Evolutionary conservation across 1,284 basidiomycete species (phyloP).

Genomic region (Trichosporon sp.): DNA sequence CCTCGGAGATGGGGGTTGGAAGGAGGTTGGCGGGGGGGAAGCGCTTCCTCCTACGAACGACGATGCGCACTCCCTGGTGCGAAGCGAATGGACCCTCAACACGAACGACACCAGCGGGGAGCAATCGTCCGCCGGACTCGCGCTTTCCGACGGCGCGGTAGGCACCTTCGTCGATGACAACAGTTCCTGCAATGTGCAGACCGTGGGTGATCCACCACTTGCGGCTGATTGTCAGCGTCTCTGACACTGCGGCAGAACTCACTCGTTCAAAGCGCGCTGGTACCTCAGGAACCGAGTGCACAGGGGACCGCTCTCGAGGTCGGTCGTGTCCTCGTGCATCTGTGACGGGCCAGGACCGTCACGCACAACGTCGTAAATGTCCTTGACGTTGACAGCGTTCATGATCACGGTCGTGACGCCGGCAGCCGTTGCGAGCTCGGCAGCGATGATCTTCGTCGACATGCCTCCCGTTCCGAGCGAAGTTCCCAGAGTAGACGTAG

Average conservation of each 20-base stretch:
- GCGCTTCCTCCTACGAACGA: constrained; percentile 61
- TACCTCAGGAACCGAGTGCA: constrained; percentile 88
- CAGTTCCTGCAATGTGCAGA: constrained; percentile 79
- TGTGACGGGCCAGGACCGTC: constrained; percentile 45
- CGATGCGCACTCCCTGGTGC: constrained; percentile 87
- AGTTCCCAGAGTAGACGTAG: constrained; percentile 86
- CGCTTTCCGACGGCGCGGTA: constrained; percentile 78
- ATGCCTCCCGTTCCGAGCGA: constrained; percentile 96
- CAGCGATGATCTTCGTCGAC: constrained; percentile 98
- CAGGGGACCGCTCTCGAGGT: constrained; percentile 56
- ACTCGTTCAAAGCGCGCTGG: constrained; percentile 73
- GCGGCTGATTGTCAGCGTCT: constrained; percentile 56
- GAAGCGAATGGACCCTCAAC: constrained; percentile 88
- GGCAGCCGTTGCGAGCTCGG: constrained; percentile 93
- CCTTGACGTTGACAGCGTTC: constrained; percentile 75
- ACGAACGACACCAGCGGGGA: constrained; percentile 85
- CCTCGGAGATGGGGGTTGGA: constrained; percentile 42
- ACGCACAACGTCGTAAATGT: constrained; percentile 80
- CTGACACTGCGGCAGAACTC: constrained; percentile 28
- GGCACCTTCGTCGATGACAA: constrained; percentile 81
- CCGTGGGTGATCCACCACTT: constrained; percentile 97
- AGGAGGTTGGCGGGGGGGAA: constrained; percentile 44
- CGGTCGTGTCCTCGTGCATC: constrained; percentile 37
- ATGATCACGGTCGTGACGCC: constrained; percentile 94
- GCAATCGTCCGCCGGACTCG: constrained; percentile 83